Evolutionary conservation across 2,329 filamentous ascomycete species (phyloP).

Genomic region (Ceratocystis lukuohia): DNA sequence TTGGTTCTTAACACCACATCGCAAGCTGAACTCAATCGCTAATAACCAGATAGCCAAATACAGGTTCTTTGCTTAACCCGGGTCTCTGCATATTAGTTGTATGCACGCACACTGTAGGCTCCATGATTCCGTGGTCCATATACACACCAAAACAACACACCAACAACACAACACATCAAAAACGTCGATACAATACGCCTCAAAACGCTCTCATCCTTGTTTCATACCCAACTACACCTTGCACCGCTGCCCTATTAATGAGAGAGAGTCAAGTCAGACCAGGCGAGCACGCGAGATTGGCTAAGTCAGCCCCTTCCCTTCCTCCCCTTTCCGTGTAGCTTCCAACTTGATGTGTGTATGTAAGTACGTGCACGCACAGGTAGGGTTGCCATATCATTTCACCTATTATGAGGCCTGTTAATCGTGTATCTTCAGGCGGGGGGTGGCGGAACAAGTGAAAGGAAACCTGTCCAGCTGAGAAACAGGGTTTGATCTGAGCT

Average conservation of each 20-base stretch:
- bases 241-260: background rate
- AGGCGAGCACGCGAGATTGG: background rate
- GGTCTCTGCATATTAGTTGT: background rate
- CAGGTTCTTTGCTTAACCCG: background rate
- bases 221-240: background rate
- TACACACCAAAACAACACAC: background rate
- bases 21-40: background rate
- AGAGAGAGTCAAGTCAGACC: background rate
- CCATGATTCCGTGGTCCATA: background rate
- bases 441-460: background rate
- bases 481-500: conserved; percentile 4
- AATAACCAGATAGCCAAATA: background rate
- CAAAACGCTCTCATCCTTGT: background rate
- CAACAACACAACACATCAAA: background rate
- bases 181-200: background rate
- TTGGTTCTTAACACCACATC: background rate
- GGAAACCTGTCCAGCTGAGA: conserved; percentile 7
- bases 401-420: background rate
- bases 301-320: background rate
- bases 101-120: background rate
- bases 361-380: too few species aligned
- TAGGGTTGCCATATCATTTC: background rate
- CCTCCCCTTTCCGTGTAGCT: background rate
- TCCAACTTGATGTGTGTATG: background rate
- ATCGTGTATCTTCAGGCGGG: background rate